Percentiles rank a stretch among this genome's conserved stretches.
Evolutionary conservation across 2,329 filamentous ascomycete genomes (phyloP).

Genomic region (Xylariomycetidae sp.): DNA sequence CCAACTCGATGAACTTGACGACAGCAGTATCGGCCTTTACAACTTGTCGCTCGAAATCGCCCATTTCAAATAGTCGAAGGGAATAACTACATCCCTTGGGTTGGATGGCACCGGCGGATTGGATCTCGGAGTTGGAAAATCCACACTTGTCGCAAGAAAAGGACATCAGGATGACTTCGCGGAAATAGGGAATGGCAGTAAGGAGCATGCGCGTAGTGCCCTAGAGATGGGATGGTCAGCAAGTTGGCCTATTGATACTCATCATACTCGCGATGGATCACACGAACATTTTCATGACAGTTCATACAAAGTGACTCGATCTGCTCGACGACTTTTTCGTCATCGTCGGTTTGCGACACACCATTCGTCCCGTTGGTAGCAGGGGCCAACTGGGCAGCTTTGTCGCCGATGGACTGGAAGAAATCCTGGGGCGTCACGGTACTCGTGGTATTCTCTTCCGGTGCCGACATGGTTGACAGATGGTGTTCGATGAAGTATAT

Average conservation of each 20-base stretch:
- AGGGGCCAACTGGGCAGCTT: slow-evolving; percentile 49
- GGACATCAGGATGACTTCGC: slow-evolving; percentile 95
- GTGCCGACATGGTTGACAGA: slow-evolving; percentile 35
- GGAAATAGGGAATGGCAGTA: slow-evolving; percentile 93
- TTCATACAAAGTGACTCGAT: slow-evolving; percentile 84
- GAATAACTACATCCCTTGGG: slow-evolving; percentile 82
- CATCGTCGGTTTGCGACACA: slow-evolving; percentile 33
- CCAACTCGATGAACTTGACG: slow-evolving; percentile 85
- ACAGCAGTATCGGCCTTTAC: slow-evolving; percentile 86
- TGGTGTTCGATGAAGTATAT: slow-evolving; percentile 1
- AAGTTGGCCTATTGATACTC: slow-evolving; percentile 1
- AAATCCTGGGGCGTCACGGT: slow-evolving; percentile 41
- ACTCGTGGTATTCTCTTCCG: slow-evolving; percentile 30
- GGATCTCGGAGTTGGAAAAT: slow-evolving; percentile 89
- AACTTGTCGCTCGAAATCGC: slow-evolving; percentile 80
- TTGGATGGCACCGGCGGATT: slow-evolving; percentile 88
- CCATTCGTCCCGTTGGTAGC: slow-evolving; percentile 30
- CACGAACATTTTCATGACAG: slow-evolving; percentile 68
- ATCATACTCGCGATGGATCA: background rate
- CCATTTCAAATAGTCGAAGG: slow-evolving; percentile 65
- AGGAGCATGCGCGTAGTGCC: slow-evolving; percentile 82
- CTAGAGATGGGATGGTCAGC: too few relatives aligned
- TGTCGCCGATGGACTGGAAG: slow-evolving; percentile 59
- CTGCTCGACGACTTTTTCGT: slow-evolving; percentile 57
- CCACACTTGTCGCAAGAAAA: slow-evolving; percentile 88